Evolutionary conservation across 192 early-diverging fungal genomes (phyloP).

Genomic region (Helicostylum pulchrum): DNA sequence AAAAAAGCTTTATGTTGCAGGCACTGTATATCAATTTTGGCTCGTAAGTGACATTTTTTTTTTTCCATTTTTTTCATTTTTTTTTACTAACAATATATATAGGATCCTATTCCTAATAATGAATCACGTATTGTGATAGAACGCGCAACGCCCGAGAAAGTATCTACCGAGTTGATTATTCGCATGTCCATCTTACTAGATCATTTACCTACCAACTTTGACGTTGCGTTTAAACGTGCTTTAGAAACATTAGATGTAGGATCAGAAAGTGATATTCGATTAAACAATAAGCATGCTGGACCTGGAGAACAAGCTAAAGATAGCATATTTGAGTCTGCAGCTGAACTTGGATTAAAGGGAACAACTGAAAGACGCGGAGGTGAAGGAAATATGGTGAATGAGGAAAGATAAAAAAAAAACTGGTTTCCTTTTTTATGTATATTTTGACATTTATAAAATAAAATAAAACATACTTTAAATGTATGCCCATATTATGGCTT

Average conservation of each 20-base stretch:
- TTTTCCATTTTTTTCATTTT: too few relatives aligned
- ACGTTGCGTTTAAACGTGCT: slow-evolving; percentile 29
- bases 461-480: too few relatives aligned
- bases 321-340: neutral
- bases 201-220: slow-evolving; percentile 38
- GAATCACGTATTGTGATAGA: slow-evolving; percentile 37
- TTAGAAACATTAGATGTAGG: slow-evolving; percentile 11
- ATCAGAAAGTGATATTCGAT: neutral
- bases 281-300: neutral
- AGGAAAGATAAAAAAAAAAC: neutral
- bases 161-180: slow-evolving; percentile 33
- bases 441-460: too few relatives aligned
- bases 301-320: neutral
- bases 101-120: slow-evolving; percentile 33
- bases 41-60: slow-evolving; percentile 7
- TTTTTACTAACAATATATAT: neutral
- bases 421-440: too few relatives aligned
- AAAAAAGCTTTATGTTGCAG: slow-evolving; percentile 37
- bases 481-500: too few relatives aligned
- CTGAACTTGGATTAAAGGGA: slow-evolving; percentile 15
- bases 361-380: slow-evolving; percentile 19
- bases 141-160: slow-evolving; percentile 23
- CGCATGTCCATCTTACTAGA: slow-evolving; percentile 30
- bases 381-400: neutral
- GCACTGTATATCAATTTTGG: slow-evolving; percentile 40